Percentiles rank a stretch among this genome's conserved stretches.
Evolutionary conservation across 129 eudicot genomes (phyloP).

Genomic region (Flaveria linearis): DNA sequence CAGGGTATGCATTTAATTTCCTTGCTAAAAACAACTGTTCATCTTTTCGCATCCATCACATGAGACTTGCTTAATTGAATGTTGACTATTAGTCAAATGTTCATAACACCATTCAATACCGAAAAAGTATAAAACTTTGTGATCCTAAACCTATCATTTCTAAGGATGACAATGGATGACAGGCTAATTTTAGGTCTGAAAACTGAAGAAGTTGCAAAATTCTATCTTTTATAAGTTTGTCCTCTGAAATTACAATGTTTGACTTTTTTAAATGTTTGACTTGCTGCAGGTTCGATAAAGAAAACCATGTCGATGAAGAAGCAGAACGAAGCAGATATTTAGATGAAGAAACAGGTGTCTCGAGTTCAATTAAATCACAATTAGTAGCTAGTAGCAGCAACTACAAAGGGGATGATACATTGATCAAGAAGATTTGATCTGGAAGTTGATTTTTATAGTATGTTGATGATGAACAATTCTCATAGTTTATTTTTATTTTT

Average conservation of each 20-base stretch:
- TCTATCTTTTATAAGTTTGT: not conserved
- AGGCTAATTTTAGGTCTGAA: too few species aligned
- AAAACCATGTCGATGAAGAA: conserved; percentile 43
- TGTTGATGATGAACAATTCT: conserved; percentile 1
- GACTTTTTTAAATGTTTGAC: not conserved
- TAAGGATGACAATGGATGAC: too few species aligned
- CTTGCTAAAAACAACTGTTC: not conserved
- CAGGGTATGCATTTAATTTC: conserved; percentile 50
- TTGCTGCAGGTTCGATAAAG: conserved; percentile 59
- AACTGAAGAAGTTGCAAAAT: not conserved
- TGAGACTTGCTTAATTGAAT: not conserved
- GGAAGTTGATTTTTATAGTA: not conserved
- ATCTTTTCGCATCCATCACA: not conserved
- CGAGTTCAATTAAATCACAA: conserved; percentile 15
- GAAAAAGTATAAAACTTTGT: not conserved
- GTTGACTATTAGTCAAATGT: conserved; percentile 6
- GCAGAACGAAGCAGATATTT: conserved; percentile 43
- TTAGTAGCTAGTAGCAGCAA: conserved; percentile 12
- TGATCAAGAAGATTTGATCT: conserved; percentile 4
- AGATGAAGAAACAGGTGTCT: conserved; percentile 52
- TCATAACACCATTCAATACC: conserved; percentile 3
- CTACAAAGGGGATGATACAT: conserved; percentile 22
- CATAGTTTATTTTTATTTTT: not conserved
- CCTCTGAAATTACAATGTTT: not conserved
- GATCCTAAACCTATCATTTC: not conserved